phyloP scores from a whole-genome alignment of 1,139 yeast species.

The Debaryomycetaceae sp. region DNA sequence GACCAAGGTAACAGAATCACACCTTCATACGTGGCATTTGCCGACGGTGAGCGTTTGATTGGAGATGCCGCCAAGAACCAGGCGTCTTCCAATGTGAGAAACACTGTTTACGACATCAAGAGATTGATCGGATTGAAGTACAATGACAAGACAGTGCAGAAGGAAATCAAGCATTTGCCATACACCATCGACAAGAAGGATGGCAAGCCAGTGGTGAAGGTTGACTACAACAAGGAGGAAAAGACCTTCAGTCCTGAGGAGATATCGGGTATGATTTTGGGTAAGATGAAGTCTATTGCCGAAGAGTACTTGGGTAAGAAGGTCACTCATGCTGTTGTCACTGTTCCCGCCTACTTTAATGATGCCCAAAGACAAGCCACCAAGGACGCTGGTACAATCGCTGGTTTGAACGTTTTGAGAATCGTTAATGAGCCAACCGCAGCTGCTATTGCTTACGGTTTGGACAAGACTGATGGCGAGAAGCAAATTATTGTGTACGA shows the following conservation, averaged over 20 bases:
- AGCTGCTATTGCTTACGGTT: constrained; percentile 96
- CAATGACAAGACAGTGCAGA: constrained; percentile 73
- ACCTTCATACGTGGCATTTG: constrained; percentile 86
- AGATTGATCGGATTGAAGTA: constrained; percentile 81
- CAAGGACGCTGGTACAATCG: constrained; percentile 95
- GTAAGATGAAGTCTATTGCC: constrained; percentile 91
- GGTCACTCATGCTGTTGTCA: constrained; percentile 92
- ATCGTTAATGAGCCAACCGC: constrained; percentile 98
- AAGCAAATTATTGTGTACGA: constrained; percentile 50
- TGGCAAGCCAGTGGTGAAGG: constrained; percentile 80
- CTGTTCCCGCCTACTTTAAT: constrained; percentile 97
- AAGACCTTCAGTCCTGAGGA: constrained; percentile 85
- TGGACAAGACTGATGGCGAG: constrained; percentile 67
- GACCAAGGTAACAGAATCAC: constrained; percentile 97
- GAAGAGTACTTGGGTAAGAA: constrained; percentile 87
- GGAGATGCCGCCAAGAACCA: constrained; percentile 97
- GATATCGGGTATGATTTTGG: constrained; percentile 86
- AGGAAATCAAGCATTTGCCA: constrained; percentile 81
- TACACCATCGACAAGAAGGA: constrained; percentile 62
- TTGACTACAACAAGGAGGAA: constrained; percentile 62
- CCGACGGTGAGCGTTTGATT: constrained; percentile 80
- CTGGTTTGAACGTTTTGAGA: constrained; percentile 91
- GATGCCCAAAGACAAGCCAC: constrained; percentile 99
- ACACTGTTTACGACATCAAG: constrained; percentile 83
- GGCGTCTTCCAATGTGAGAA: constrained; percentile 75